These are phyloP conservation scores for Hymenoscyphus fructigenus DNA, from an alignment of 2,329 filamentous ascomycete genomes.

Conservation along the genomic window DNA sequence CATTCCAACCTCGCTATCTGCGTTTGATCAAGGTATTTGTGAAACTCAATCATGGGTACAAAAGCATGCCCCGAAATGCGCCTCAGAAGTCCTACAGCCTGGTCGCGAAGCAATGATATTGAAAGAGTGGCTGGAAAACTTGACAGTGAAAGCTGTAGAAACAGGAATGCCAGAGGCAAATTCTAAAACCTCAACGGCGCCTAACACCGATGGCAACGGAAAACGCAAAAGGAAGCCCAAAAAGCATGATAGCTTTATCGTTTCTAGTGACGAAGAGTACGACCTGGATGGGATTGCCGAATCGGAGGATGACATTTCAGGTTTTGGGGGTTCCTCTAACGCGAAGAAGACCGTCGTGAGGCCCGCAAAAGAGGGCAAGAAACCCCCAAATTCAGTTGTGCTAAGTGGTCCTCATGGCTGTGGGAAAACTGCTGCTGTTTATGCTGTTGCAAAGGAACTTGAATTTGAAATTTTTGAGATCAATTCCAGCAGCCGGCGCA, in stretches of 20 bases:
- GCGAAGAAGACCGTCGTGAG: conserved; percentile 56
- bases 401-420: conserved; percentile 87
- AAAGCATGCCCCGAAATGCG: conserved; percentile 75
- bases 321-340: conserved; percentile 40
- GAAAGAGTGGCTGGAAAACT: conserved; percentile 75
- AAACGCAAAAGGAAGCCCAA: conserved; percentile 66
- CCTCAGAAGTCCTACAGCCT: conserved; percentile 72
- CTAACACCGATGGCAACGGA: conserved; percentile 41
- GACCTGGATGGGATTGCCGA: conserved; percentile 69
- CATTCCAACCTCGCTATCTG: conserved; percentile 63
- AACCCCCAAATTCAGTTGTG: conserved; percentile 73
- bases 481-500: conserved; percentile 78
- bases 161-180: conserved; percentile 46
- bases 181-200: conserved; percentile 22
- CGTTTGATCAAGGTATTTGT: conserved; percentile 77
- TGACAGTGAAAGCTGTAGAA: conserved; percentile 76
- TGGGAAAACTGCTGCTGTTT: conserved; percentile 90
- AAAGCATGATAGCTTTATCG: conserved; percentile 77
- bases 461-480: conserved; percentile 96
- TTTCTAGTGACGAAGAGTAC: conserved; percentile 75
- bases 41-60: conserved; percentile 74
- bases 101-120: conserved; percentile 70
- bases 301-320: conserved; percentile 47
- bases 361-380: conserved; percentile 45
- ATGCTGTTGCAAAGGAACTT: conserved; percentile 88